A percentile compares a stretch with the other conserved stretches of the same genome.
Conservation (phyloP, 768 basidiomycete species). For the Psilocybe cyanescens region DNA sequence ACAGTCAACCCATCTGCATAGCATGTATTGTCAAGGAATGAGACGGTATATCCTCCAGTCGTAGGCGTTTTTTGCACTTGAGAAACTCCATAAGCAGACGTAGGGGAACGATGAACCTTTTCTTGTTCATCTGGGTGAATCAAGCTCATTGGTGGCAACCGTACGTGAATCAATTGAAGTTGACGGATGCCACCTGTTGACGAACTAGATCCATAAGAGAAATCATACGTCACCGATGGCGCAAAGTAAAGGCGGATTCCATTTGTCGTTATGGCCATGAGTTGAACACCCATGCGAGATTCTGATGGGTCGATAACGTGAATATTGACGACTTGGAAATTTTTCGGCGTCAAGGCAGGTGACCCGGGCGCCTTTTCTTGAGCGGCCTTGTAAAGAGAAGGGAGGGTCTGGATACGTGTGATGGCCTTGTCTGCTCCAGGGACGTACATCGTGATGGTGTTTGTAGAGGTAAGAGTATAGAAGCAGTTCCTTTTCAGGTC, state of each 20-base stretch:
- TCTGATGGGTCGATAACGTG: slow-evolving; percentile 71
- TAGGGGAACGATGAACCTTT: slow-evolving; percentile 49
- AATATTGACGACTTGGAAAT: slow-evolving; percentile 70
- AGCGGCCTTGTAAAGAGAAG: slow-evolving; percentile 73
- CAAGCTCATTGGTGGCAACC: slow-evolving; percentile 75
- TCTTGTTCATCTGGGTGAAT: slow-evolving; percentile 77
- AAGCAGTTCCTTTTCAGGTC: slow-evolving; percentile 74
- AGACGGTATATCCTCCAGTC: slow-evolving; percentile 61
- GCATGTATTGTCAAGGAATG: slow-evolving; percentile 62
- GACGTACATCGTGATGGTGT: slow-evolving; percentile 68
- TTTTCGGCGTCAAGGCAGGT: slow-evolving; percentile 69
- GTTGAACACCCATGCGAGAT: slow-evolving; percentile 70
- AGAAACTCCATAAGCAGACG: slow-evolving; percentile 50
- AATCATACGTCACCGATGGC: slow-evolving; percentile 52
- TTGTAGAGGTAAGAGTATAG: slow-evolving; percentile 74
- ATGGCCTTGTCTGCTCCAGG: slow-evolving; percentile 66
- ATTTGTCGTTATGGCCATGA: slow-evolving; percentile 81
- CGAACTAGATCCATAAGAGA: slow-evolving; percentile 46
- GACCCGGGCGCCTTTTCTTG: slow-evolving; percentile 84
- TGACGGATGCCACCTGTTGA: slow-evolving; percentile 37
- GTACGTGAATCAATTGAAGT: slow-evolving; percentile 77
- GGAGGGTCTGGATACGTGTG: slow-evolving; percentile 75
- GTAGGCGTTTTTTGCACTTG: slow-evolving; percentile 48
- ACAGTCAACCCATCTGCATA: slow-evolving; percentile 71
- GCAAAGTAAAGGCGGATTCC: slow-evolving; percentile 88